phyloP scores from a whole-genome alignment of 1,284 basidiomycete genomes.

The Leccinum holopus region DNA sequence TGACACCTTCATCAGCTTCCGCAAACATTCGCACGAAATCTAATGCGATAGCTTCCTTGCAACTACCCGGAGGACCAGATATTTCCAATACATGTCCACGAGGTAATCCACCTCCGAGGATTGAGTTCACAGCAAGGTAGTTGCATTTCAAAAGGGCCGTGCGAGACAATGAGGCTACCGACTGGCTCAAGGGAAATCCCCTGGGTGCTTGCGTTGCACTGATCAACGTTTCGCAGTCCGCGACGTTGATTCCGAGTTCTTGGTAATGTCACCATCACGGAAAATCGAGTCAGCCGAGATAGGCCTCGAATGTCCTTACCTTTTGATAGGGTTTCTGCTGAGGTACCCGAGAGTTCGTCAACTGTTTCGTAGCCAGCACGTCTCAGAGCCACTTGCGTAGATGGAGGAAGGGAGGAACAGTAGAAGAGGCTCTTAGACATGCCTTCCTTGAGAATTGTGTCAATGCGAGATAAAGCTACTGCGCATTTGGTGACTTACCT shows the following conservation, averaged over 20 bases:
- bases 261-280: slow-evolving; percentile 3
- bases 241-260: slow-evolving; percentile 50
- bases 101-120: slow-evolving; percentile 60
- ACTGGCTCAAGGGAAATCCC: slow-evolving; percentile 49
- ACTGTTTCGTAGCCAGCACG: slow-evolving; percentile 52
- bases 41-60: slow-evolving; percentile 55
- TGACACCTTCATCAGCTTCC: slow-evolving; percentile 45
- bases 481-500: neutral
- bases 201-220: slow-evolving; percentile 38
- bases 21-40: slow-evolving; percentile 50
- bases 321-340: slow-evolving; percentile 43
- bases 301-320: slow-evolving; percentile 33
- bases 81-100: slow-evolving; percentile 65
- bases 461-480: slow-evolving; percentile 3
- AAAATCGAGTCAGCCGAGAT: slow-evolving; percentile 1
- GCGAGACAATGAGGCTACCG: slow-evolving; percentile 49
- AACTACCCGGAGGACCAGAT: slow-evolving; percentile 69
- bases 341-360: slow-evolving; percentile 42
- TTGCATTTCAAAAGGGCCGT: slow-evolving; percentile 32
- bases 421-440: slow-evolving; percentile 35
- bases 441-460: slow-evolving; percentile 1
- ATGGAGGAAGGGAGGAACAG: slow-evolving; percentile 25
- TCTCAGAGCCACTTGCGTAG: slow-evolving; percentile 39
- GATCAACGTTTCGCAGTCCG: slow-evolving; percentile 45
- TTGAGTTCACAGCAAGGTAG: slow-evolving; percentile 51